phyloP scores from a whole-genome alignment of 306 rosid genomes.

The Gynostemma pentaphyllum region DNA sequence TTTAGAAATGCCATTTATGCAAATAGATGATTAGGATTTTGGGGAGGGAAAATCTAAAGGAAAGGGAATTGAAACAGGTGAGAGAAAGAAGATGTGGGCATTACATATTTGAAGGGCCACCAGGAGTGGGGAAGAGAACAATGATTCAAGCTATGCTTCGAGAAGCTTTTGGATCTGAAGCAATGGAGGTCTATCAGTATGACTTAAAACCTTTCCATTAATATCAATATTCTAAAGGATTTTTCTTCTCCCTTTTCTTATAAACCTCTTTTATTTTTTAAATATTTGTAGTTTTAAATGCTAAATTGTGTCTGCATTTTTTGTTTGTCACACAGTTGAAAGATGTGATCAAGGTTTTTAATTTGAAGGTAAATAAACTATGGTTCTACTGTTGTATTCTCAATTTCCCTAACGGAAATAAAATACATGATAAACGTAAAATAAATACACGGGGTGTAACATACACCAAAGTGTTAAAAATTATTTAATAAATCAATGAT shows the following conservation, averaged over 20 bases:
- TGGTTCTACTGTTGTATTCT: too few relatives aligned
- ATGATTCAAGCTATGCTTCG: constrained; percentile 80
- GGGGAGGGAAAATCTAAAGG: too few relatives aligned
- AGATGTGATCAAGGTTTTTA: constrained; percentile 35
- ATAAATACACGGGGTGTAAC: too few relatives aligned
- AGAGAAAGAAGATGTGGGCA: constrained; percentile 37
- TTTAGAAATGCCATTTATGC: too few relatives aligned
- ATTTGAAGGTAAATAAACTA: constrained; percentile 29
- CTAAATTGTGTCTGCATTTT: not conserved
- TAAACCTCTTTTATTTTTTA: not conserved
- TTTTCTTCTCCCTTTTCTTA: not conserved
- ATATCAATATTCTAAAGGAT: not conserved
- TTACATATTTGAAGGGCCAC: constrained; percentile 75
- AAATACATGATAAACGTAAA: too few relatives aligned
- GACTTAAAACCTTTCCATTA: not conserved
- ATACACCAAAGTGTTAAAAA: too few relatives aligned
- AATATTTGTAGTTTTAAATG: not conserved
- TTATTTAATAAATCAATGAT: too few relatives aligned
- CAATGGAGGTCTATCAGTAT: constrained; percentile 28
- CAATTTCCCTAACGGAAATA: not conserved
- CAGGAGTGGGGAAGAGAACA: constrained; percentile 72
- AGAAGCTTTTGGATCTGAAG: constrained; percentile 41
- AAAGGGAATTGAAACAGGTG: constrained; percentile 16
- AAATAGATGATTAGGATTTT: too few relatives aligned
- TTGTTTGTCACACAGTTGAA: constrained; percentile 21